Base-by-base conservation (phyloP, 108 stramenopile genomes). In the Pseudonitzschia pungens region DNA sequence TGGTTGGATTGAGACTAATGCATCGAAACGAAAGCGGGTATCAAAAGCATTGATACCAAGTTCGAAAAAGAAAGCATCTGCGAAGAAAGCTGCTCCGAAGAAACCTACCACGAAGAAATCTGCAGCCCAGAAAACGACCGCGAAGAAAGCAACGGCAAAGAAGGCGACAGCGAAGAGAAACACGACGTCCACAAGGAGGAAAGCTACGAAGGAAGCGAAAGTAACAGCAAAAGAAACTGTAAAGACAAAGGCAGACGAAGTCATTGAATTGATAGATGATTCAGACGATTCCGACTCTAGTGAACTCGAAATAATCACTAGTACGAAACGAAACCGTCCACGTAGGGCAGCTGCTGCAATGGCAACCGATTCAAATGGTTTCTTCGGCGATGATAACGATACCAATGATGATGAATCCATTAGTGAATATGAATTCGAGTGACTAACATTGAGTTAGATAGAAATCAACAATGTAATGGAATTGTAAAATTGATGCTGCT, bases 261-360 rank as follows among this genome's bases (percentile, higher is more conserved):
- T 85, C 16, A 81, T 87, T 52, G 88, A 87, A 31, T 52, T 76
- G 56, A 66, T 86, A 36, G 73, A 74, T 32, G 79, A 72, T 5
- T 87, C 81, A 0, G 83, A 83, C 28, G 60, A 62, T 33, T 62
- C 60, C 8, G 29, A 2, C 15, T 62, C 33, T 10, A 73, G 72
- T 20, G 74, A 81, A 22, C 76, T 72, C 36, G 80, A 74, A 67
- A 50, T 72, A 11, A 66, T 72, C 14, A 65, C 63, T 10, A 73
- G 74, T 8, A 64, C 74, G 27, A 0, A 60, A 27, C 33, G 65
- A 8, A 12, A 33, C 26, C 51, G 65, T 29, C 22, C 77, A n/a
- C 65, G 67, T 20, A 52, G 55, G 21, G 53, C 65, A 22, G 10
- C 72, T 62, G 32, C 33, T 62, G 32, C 29, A 8, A 33, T 6